Conservation (phyloP, 1,139 yeast species). For the Magnusiomyces tetraspermus region DNA sequence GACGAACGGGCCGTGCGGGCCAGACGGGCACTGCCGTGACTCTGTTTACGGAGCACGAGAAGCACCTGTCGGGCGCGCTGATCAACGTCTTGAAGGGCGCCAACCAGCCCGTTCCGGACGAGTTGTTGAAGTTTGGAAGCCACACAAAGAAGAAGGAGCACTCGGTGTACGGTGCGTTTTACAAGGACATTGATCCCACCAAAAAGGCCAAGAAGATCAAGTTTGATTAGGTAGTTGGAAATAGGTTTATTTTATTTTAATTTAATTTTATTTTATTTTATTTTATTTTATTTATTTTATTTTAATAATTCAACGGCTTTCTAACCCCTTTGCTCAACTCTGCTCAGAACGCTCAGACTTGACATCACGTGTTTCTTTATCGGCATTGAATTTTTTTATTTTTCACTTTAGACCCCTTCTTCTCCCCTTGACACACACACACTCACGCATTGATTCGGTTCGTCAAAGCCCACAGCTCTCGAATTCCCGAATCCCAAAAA, state of each 20-base stretch:
- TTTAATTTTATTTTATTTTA: background rate
- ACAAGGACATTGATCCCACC: constrained; percentile 77
- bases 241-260: background rate
- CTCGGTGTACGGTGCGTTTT: constrained; percentile 93
- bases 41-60: constrained; percentile 91
- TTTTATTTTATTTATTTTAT: background rate
- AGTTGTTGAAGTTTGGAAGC: constrained; percentile 86
- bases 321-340: background rate
- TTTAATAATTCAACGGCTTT: background rate
- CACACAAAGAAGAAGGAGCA: constrained; percentile 97
- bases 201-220: constrained; percentile 88
- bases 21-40: constrained; percentile 92
- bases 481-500: too few relatives aligned
- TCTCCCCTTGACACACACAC: too few relatives aligned
- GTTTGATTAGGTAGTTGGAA: constrained; percentile 34
- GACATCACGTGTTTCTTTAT: background rate
- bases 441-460: too few relatives aligned
- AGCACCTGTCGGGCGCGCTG: constrained; percentile 91
- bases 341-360: background rate
- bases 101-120: constrained; percentile 94
- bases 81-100: constrained; percentile 90
- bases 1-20: constrained; percentile 98
- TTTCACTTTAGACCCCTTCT: too few relatives aligned
- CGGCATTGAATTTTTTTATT: too few relatives aligned
- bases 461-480: too few relatives aligned